Conservation (phyloP, 1,139 yeast species). For the Suhomyces guaymorum region DNA sequence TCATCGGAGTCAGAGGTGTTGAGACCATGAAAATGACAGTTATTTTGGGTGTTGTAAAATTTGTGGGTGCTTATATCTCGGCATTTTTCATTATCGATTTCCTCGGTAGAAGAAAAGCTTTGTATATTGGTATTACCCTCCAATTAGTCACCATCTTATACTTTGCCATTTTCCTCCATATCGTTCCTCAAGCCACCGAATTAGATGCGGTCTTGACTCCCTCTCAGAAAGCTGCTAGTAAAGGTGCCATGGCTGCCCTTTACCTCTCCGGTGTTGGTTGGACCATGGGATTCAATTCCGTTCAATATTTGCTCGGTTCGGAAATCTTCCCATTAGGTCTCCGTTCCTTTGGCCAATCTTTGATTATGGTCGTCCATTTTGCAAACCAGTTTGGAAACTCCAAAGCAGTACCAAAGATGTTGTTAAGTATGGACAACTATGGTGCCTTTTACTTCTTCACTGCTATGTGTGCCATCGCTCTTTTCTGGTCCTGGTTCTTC, state of each 20-base stretch:
- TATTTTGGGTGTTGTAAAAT: conserved; percentile 48
- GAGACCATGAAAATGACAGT: conserved; percentile 49
- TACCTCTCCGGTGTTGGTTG: conserved; percentile 27
- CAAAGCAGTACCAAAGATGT: conserved; percentile 27
- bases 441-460: conserved; percentile 25
- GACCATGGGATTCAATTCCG: conserved; percentile 28
- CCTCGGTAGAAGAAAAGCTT: conserved; percentile 44
- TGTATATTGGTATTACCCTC: conserved; percentile 30
- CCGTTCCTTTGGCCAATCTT: conserved; percentile 25
- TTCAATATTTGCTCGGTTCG: conserved; percentile 26
- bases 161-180: conserved; percentile 23
- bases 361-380: conserved; percentile 27
- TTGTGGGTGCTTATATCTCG: conserved; percentile 40
- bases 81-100: conserved; percentile 49
- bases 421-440: conserved; percentile 19
- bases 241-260: conserved; percentile 24
- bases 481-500: conserved; percentile 27
- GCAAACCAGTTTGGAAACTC: conserved; percentile 29
- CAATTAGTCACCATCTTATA: conserved; percentile 19
- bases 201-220: conserved; percentile 15
- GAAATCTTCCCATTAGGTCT: conserved; percentile 26
- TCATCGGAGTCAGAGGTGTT: conserved; percentile 44
- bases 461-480: conserved; percentile 18
- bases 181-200: conserved; percentile 24
- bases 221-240: conserved; percentile 18